These are phyloP conservation scores for Phytophthora sp. DNA, from an alignment of 352 stramenopile genomes.

Conservation along the genomic window DNA sequence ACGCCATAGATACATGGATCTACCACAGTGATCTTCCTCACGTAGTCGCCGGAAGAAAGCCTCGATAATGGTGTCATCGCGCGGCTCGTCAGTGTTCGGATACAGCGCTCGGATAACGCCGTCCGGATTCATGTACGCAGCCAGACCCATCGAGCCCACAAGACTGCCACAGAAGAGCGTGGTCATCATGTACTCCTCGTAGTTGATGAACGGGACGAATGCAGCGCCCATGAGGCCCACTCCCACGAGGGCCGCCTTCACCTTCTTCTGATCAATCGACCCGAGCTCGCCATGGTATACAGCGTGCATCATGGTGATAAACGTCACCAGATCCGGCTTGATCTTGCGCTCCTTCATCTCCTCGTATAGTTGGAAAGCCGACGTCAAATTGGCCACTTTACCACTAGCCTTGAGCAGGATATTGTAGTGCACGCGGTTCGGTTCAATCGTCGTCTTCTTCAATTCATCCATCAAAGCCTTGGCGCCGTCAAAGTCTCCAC, in stretches of 20 bases:
- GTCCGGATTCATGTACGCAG: constrained; percentile 86
- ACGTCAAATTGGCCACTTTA: constrained; percentile 70
- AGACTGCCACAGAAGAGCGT: constrained; percentile 78
- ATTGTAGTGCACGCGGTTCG: constrained; percentile 84
- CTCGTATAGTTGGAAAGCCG: constrained; percentile 84
- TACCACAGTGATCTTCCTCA: constrained; percentile 86
- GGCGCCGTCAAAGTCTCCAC: constrained; percentile 61
- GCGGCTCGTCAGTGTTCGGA: constrained; percentile 76
- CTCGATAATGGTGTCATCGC: constrained; percentile 69
- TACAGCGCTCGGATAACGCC: constrained; percentile 82
- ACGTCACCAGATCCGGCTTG: constrained; percentile 73
- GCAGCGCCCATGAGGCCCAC: constrained; percentile 60
- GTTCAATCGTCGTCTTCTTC: constrained; percentile 38
- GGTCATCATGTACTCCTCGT: constrained; percentile 76
- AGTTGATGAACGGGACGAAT: constrained; percentile 75
- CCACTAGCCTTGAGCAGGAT: constrained; percentile 78
- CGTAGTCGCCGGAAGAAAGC: constrained; percentile 83
- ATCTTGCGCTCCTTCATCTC: constrained; percentile 85
- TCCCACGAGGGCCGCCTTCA: constrained; percentile 67
- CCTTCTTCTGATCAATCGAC: constrained; percentile 66
- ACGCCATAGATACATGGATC: constrained; percentile 86
- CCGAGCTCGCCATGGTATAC: constrained; percentile 84
- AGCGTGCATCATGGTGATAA: constrained; percentile 90
- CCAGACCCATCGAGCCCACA: constrained; percentile 81
- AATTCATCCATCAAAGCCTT: constrained; percentile 62